A percentile compares a stretch with the other conserved stretches of the same genome.
Conservation (phyloP, 805 yeast species). For the Sungouiella blattae region DNA sequence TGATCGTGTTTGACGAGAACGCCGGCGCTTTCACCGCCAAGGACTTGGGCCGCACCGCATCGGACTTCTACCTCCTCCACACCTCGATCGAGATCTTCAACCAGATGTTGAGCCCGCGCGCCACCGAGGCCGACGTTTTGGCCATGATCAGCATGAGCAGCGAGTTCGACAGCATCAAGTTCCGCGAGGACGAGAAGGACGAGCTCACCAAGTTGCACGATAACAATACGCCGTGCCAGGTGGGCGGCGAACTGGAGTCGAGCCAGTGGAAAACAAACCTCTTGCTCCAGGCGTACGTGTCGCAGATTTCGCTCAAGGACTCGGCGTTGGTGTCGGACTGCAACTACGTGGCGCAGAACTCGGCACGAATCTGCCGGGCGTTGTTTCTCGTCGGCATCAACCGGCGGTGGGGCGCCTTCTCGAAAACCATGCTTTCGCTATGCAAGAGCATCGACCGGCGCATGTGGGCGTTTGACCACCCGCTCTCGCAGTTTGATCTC, state of each 20-base stretch:
- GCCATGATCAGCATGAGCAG: slow-evolving; percentile 88
- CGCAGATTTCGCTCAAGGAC: slow-evolving; percentile 67
- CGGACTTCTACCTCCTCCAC: slow-evolving; percentile 84
- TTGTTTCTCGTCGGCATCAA: slow-evolving; percentile 81
- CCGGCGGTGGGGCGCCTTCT: slow-evolving; percentile 85
- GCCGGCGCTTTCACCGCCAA: slow-evolving; percentile 78
- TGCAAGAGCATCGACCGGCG: slow-evolving; percentile 85
- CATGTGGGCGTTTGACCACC: slow-evolving; percentile 89
- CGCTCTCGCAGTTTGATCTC: slow-evolving; percentile 80
- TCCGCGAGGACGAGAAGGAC: slow-evolving; percentile 78
- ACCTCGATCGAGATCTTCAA: slow-evolving; percentile 88
- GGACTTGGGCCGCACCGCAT: slow-evolving; percentile 90
- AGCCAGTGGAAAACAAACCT: slow-evolving; percentile 85
- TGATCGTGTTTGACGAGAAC: slow-evolving; percentile 88
- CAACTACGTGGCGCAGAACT: slow-evolving; percentile 91
- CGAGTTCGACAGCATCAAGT: slow-evolving; percentile 87
- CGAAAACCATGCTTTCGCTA: slow-evolving; percentile 69
- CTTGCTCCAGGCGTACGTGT: slow-evolving; percentile 82
- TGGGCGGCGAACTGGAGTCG: slow-evolving; percentile 71
- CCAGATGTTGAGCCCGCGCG: slow-evolving; percentile 74
- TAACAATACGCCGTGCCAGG: slow-evolving; percentile 68
- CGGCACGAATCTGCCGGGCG: slow-evolving; percentile 91
- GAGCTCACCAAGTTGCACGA: slow-evolving; percentile 68
- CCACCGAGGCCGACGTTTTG: slow-evolving; percentile 88
- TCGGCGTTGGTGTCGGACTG: slow-evolving; percentile 83